Conservation (phyloP, 768 basidiomycete genomes). For the Boletus tylopilopsis region DNA sequence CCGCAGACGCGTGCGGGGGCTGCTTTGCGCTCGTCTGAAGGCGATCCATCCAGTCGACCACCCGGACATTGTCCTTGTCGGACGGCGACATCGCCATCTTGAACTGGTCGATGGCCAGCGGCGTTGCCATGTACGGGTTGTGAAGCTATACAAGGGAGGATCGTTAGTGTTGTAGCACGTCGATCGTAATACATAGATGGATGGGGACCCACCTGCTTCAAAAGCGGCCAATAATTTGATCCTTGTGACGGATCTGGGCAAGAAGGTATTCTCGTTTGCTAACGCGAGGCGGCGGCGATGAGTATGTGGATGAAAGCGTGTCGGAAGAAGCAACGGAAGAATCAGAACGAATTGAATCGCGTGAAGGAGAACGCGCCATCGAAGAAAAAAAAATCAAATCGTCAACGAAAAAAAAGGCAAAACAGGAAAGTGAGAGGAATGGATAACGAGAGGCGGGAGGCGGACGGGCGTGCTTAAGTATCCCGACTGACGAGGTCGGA, state of each 20-base stretch:
- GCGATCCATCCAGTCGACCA: slow-evolving; percentile 74
- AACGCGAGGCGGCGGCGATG: slow-evolving; percentile 27
- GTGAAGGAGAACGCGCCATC: slow-evolving; percentile 19
- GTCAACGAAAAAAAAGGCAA: neutral
- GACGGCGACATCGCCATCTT: slow-evolving; percentile 74
- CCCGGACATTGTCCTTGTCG: slow-evolving; percentile 62
- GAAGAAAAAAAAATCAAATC: neutral
- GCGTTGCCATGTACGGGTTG: slow-evolving; percentile 77
- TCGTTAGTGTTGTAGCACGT: neutral
- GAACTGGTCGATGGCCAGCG: slow-evolving; percentile 75
- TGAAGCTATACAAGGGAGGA: slow-evolving; percentile 39
- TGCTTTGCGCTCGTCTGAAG: slow-evolving; percentile 58
- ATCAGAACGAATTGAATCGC: slow-evolving; percentile 18
- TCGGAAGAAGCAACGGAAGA: slow-evolving; percentile 32
- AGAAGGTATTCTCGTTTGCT: slow-evolving; percentile 87
- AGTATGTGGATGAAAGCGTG: slow-evolving; percentile 34
- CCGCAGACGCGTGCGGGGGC: slow-evolving; percentile 37
- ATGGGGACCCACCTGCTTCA: slow-evolving; percentile 61
- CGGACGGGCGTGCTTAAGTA: slow-evolving; percentile 20
- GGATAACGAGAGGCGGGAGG: neutral
- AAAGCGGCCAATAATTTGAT: slow-evolving; percentile 80
- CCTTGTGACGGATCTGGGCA: slow-evolving; percentile 84
- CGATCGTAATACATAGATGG: no score
- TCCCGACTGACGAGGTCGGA: neutral
- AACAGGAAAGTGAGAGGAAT: neutral